phyloP scores from a whole-genome alignment of 108 stramenopile species.

The Skeletonema tropicum region DNA sequence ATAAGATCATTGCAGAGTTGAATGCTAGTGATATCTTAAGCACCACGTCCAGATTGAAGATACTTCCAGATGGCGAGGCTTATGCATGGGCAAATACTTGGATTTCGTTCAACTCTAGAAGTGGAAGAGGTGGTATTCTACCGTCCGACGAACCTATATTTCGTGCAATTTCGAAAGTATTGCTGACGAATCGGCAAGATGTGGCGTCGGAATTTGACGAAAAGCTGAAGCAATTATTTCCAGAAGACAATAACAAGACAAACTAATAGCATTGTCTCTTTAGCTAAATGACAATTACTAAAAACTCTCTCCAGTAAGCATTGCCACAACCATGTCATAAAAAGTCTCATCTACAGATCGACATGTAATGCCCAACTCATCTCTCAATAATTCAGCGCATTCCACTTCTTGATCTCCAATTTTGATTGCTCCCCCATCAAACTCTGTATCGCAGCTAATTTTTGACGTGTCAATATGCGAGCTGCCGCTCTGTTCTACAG shows the following conservation, averaged over 20 bases:
- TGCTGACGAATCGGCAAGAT: not conserved
- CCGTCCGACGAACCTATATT: conserved; percentile 20
- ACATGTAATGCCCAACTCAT: conserved; percentile 57
- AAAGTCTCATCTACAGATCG: conserved; percentile 76
- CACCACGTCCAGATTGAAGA: not conserved
- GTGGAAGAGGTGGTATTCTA: not conserved
- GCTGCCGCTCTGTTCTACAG: conserved; percentile 18
- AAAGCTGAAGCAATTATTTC: not conserved
- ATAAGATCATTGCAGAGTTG: not conserved
- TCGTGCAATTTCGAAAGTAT: conserved; percentile 8
- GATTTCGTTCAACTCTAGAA: conserved; percentile 21
- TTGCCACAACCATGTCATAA: conserved; percentile 63
- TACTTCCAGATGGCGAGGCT: conserved; percentile 13
- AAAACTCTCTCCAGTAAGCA: conserved; percentile 32
- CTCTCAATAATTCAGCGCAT: conserved; percentile 48
- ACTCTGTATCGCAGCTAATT: conserved; percentile 64
- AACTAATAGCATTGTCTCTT: not conserved
- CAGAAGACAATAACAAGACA: not conserved
- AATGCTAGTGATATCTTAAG: not conserved
- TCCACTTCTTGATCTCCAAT: conserved; percentile 79
- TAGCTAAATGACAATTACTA: not conserved
- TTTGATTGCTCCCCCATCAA: conserved; percentile 82
- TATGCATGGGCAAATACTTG: conserved; percentile 12
- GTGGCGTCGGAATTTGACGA: not conserved
- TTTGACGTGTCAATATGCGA: conserved; percentile 20